phyloP scores from a whole-genome alignment of 192 early-diverging fungal species.

The Pilaira anomala region DNA sequence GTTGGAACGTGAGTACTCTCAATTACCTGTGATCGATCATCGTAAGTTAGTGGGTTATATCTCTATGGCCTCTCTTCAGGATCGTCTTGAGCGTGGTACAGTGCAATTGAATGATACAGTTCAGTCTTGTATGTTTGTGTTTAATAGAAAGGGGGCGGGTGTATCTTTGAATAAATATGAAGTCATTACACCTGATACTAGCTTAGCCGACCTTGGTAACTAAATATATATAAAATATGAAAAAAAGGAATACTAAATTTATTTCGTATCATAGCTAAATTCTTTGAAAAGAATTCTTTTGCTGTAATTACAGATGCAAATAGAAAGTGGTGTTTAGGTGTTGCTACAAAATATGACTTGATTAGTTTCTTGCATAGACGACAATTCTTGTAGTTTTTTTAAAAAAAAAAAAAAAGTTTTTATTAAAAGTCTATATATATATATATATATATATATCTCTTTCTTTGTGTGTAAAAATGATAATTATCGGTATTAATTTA shows the following conservation, averaged over 20 bases:
- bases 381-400: conserved; percentile 24
- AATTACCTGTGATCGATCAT: conserved; percentile 73
- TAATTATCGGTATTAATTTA: not conserved
- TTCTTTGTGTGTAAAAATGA: not conserved
- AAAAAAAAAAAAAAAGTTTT: not conserved
- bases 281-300: conserved; percentile 82
- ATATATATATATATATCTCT: no score
- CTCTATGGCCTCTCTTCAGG: conserved; percentile 61
- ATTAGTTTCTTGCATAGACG: conserved; percentile 69
- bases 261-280: no score
- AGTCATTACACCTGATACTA: conserved; percentile 77
- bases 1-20: conserved; percentile 83
- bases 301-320: conserved; percentile 78
- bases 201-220: conserved; percentile 64
- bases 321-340: conserved; percentile 77
- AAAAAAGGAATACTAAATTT: no score
- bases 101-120: conserved; percentile 50
- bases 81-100: conserved; percentile 49
- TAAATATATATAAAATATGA: not conserved
- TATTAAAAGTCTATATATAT: not conserved
- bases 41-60: conserved; percentile 76
- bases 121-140: conserved; percentile 64
- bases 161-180: conserved; percentile 48
- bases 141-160: conserved; percentile 33
- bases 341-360: conserved; percentile 75